phyloP scores from a whole-genome alignment of 768 basidiomycete species.

The Russula dissimulans region DNA sequence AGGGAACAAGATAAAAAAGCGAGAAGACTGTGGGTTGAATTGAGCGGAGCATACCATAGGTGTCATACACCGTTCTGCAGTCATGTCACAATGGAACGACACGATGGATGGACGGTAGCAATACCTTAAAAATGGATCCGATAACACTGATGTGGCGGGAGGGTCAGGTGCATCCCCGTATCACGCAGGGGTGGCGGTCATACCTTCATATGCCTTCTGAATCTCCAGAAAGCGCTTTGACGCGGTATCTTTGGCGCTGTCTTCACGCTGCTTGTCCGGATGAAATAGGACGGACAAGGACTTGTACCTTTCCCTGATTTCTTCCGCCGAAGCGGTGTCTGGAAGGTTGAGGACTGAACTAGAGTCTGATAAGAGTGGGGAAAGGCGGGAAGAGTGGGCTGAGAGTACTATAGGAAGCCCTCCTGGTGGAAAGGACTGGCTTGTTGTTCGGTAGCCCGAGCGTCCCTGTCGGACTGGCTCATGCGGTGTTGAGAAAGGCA shows the following conservation, averaged over 20 bases:
- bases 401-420: slow-evolving; percentile 20
- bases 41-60: slow-evolving; percentile 11
- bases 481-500: background rate
- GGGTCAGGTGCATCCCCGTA: too few relatives aligned
- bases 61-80: slow-evolving; percentile 19
- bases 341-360: slow-evolving; percentile 68
- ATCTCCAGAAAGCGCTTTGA: slow-evolving; percentile 62
- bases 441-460: background rate
- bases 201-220: slow-evolving; percentile 78
- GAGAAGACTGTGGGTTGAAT: background rate
- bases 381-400: background rate
- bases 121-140: slow-evolving; percentile 20
- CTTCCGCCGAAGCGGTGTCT: slow-evolving; percentile 48
- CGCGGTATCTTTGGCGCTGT: slow-evolving; percentile 46
- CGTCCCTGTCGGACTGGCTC: slow-evolving; percentile 13
- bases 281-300: slow-evolving; percentile 71
- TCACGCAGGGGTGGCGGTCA: slow-evolving; percentile 6
- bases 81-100: background rate
- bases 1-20: background rate
- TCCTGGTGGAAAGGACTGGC: slow-evolving; percentile 9
- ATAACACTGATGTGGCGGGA: slow-evolving; percentile 9
- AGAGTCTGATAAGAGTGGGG: background rate
- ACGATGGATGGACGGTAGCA: slow-evolving; percentile 20
- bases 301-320: slow-evolving; percentile 68
- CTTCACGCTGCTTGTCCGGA: slow-evolving; percentile 71